Conservation (phyloP, 1,284 basidiomycete species). For the Marasmius tenuissimus region DNA sequence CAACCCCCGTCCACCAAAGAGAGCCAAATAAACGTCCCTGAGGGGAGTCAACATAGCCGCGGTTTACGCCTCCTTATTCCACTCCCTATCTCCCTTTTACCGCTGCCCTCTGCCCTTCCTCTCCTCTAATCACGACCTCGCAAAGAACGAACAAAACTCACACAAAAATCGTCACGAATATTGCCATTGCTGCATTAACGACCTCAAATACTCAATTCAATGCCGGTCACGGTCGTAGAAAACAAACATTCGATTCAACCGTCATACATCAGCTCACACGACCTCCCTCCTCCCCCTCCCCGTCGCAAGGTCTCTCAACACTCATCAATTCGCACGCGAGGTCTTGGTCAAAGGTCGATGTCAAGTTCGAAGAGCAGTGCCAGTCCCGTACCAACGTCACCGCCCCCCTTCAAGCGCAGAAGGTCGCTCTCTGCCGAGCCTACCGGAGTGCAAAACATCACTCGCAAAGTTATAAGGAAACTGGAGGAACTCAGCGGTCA, state of each 20-base stretch:
- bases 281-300: background rate
- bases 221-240: background rate
- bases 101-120: too few species aligned
- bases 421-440: constrained; percentile 28
- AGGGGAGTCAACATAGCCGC: too few species aligned
- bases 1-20: too few species aligned
- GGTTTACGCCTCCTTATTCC: too few species aligned
- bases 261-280: background rate
- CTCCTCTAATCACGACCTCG: background rate
- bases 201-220: background rate
- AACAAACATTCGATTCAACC: background rate
- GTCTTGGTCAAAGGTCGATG: background rate
- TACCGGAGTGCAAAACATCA: constrained; percentile 43
- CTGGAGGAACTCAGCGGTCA: constrained; percentile 42
- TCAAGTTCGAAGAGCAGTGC: background rate
- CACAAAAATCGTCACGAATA: background rate
- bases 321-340: background rate
- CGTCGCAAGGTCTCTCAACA: background rate
- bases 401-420: background rate
- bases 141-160: background rate
- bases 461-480: constrained; percentile 42
- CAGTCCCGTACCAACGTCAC: background rate
- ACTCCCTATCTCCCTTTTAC: too few species aligned
- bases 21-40: too few species aligned
- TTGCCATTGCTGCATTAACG: background rate